Evolutionary conservation across 345 rosid species (phyloP).

Genomic region (Tarenaya hassleriana): DNA sequence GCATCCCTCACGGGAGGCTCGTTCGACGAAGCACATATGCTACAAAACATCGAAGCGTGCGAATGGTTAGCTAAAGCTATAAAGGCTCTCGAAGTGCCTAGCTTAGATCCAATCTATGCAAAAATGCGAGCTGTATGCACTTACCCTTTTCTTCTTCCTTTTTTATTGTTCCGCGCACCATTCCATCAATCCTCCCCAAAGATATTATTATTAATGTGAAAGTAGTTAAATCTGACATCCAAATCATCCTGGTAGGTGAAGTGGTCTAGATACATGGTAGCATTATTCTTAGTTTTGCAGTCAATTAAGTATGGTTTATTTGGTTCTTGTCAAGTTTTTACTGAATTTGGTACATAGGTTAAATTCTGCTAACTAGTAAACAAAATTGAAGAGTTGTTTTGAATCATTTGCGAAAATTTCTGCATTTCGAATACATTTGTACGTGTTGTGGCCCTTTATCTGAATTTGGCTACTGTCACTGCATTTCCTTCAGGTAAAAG

Average conservation of each 20-base stretch:
- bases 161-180: not conserved
- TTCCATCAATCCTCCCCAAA: too few relatives aligned
- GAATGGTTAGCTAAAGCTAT: slow-evolving; percentile 93
- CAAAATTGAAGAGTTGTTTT: slow-evolving; percentile 3
- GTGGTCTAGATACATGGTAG: too few relatives aligned
- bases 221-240: too few relatives aligned
- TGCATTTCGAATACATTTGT: too few relatives aligned
- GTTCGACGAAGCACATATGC: slow-evolving; percentile 91
- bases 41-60: slow-evolving; percentile 89
- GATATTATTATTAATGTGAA: too few relatives aligned
- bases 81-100: slow-evolving; percentile 73
- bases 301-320: not conserved
- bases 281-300: not conserved
- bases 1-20: slow-evolving; percentile 76
- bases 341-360: too few relatives aligned
- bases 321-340: not conserved
- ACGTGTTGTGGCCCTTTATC: slow-evolving; percentile 4
- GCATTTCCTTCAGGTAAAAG: slow-evolving; percentile 55
- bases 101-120: slow-evolving; percentile 69
- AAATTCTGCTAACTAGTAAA: slow-evolving; percentile 4
- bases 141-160: slow-evolving; percentile 4
- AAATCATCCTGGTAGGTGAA: too few relatives aligned
- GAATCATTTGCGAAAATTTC: not conserved
- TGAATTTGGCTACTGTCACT: slow-evolving; percentile 17
- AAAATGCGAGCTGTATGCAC: slow-evolving; percentile 77